phyloP scores from a whole-genome alignment of 805 yeast genomes.

The Candida nanaspora region DNA sequence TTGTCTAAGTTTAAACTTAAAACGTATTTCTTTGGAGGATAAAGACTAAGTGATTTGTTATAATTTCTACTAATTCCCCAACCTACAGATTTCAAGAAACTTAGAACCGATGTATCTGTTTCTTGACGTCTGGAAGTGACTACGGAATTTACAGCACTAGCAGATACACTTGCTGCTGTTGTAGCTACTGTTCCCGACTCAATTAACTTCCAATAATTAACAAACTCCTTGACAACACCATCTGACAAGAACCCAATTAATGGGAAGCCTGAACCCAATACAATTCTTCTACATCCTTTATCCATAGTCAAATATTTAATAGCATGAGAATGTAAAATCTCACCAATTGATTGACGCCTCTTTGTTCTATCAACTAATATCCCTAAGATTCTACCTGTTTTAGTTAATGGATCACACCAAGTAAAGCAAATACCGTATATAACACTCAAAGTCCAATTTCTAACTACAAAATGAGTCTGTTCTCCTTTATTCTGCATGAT shows the following conservation, averaged over 20 bases:
- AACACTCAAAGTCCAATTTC: slow-evolving; percentile 48
- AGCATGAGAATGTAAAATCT: slow-evolving; percentile 45
- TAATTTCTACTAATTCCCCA: slow-evolving; percentile 28
- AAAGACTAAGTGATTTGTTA: slow-evolving; percentile 1
- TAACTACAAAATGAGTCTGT: slow-evolving; percentile 45
- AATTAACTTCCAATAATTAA: slow-evolving; percentile 7
- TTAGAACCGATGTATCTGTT: slow-evolving; percentile 8
- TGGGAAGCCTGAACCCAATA: slow-evolving; percentile 43
- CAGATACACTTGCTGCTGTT: too few relatives aligned
- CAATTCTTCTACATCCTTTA: slow-evolving; percentile 29
- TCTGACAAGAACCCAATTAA: slow-evolving; percentile 15
- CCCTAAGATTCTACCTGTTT: slow-evolving; percentile 37
- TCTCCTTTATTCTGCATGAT: slow-evolving; percentile 16
- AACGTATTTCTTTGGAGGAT: slow-evolving; percentile 16
- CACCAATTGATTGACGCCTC: slow-evolving; percentile 48
- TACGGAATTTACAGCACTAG: slow-evolving; percentile 1
- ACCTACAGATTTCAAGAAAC: slow-evolving; percentile 33
- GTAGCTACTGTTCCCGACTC: slow-evolving; percentile 4
- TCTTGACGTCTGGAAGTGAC: slow-evolving; percentile 10
- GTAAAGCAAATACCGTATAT: slow-evolving; percentile 48
- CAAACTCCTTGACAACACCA: slow-evolving; percentile 7
- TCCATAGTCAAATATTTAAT: slow-evolving; percentile 40
- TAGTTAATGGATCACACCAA: slow-evolving; percentile 35
- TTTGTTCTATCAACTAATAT: slow-evolving; percentile 47
- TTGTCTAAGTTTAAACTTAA: slow-evolving; percentile 34